Conservation (phyloP, 192 early-diverging fungal species). For the Thoreauomyces humboldtii region DNA sequence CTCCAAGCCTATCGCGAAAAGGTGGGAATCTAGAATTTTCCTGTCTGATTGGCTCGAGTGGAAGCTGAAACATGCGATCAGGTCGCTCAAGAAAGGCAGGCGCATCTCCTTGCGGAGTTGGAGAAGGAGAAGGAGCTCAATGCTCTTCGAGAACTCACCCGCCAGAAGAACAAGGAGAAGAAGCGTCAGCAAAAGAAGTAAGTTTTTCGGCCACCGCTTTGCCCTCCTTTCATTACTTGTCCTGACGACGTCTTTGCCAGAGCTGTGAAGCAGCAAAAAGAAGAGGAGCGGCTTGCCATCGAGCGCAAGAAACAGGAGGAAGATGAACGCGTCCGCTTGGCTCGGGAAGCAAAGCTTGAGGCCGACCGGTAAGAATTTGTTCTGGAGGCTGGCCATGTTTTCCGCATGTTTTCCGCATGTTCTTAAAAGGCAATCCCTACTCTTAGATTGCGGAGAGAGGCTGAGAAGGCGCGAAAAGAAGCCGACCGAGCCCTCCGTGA, state of each 20-base stretch:
- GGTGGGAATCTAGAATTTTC: constrained; percentile 34
- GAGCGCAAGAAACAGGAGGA: constrained; percentile 41
- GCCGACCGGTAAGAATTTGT: constrained; percentile 29
- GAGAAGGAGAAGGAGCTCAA: constrained; percentile 72
- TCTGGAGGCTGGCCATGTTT: too few relatives aligned
- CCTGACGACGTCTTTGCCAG: constrained; percentile 33
- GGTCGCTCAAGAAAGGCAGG: constrained; percentile 79
- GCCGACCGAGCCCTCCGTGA: constrained; percentile 29
- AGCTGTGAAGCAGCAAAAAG: constrained; percentile 66
- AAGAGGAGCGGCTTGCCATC: constrained; percentile 60
- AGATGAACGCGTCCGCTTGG: constrained; percentile 38
- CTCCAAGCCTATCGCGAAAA: constrained; percentile 92
- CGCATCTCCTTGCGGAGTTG: constrained; percentile 81
- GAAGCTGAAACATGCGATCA: neutral
- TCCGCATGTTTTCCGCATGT: neutral
- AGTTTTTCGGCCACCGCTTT: neutral
- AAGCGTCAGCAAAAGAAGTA: constrained; percentile 63
- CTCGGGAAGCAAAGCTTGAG: constrained; percentile 40
- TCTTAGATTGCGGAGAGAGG: constrained; percentile 47
- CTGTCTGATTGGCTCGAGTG: neutral
- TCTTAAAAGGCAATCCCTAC: too few relatives aligned
- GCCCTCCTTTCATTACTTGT: neutral
- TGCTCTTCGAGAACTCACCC: constrained; percentile 38
- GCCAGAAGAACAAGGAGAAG: constrained; percentile 51
- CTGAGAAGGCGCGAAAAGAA: constrained; percentile 38